Evolutionary conservation across 2,329 filamentous ascomycete genomes (phyloP), one percentile per base, ranked within the genome.

Genomic region (Trichoderma brevicompactum): DNA sequence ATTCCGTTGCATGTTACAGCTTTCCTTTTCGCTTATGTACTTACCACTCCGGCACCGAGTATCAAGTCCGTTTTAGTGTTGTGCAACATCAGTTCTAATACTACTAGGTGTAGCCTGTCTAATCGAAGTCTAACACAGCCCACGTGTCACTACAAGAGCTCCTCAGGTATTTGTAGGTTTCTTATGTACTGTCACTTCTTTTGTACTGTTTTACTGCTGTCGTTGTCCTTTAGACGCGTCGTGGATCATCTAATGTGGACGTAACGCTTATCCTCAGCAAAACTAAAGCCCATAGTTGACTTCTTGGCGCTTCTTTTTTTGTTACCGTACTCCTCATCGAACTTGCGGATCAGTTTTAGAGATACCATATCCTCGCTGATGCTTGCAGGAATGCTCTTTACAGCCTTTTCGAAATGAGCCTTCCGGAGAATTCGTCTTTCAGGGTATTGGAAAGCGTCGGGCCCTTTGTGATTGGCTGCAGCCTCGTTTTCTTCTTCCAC

Each of bases 251-350:
- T 59, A 15, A 59, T 36, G 49, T 48, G 32, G 23, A 19, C 70
- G 23, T 62, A 23, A 43, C 71, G 73, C 65, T 74, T 76, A 15
- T 75, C 80, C 0, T 75, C 72, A 4, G 79, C 72, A 2, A 84
- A 79, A 58, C 81, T 86, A 72, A 90, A 90, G 0, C 88, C 88
- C 78, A 90, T 85, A 7, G 75, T 77, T 66, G 79, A 80, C 64
- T 76, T 77, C 72, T 79, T 87, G 76, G 85, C 88, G 74, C 85
- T 87, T 73, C 86, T 85, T 73, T 87, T 89, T 41, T 89, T 85
- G 74, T 97, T 93, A 32, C 95, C 94, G 75, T 94, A 99, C 76
- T 94, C 91, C 79, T 97, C 92, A 74, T 99, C 95, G 74, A 98
- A 99, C 78, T 96, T 96, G 71, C 92, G 86, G 72, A 99, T 97